Percentiles rank a stretch among this genome's conserved stretches.
Evolutionary conservation across 2,329 filamentous ascomycete species (phyloP).

Genomic region (Fusarium poae): DNA sequence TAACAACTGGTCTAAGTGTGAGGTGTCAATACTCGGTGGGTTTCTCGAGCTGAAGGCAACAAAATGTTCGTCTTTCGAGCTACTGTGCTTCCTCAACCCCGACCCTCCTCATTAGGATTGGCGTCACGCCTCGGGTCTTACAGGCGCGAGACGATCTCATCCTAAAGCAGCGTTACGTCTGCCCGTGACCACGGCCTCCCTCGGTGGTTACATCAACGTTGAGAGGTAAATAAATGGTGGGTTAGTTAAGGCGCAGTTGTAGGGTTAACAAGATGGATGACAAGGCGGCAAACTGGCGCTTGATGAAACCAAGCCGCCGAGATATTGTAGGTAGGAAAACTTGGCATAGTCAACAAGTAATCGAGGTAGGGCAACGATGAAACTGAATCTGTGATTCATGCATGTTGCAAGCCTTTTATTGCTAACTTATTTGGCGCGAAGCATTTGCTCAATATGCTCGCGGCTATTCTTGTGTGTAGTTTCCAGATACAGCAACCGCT

Average conservation of each 20-base stretch:
- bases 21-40: background rate
- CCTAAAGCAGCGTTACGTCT: constrained; percentile 4
- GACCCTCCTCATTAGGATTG: constrained; percentile 23
- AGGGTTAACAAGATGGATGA: constrained; percentile 11
- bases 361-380: background rate
- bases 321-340: background rate
- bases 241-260: constrained; percentile 19
- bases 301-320: constrained; percentile 27
- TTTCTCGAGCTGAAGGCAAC: constrained; percentile 5
- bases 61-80: background rate
- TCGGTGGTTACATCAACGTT: constrained; percentile 6
- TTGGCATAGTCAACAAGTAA: background rate
- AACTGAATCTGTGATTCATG: background rate
- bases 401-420: background rate
- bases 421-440: constrained; percentile 64
- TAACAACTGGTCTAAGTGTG: background rate
- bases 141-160: constrained; percentile 6
- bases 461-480: constrained; percentile 95
- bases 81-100: background rate
- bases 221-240: constrained; percentile 1
- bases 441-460: constrained; percentile 89
- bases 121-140: constrained; percentile 13
- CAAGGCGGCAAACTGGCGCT: constrained; percentile 11
- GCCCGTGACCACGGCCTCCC: constrained; percentile 8
- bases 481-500: constrained; percentile 93